Percentiles rank a stretch among this genome's conserved stretches.
phyloP scores from a whole-genome alignment of 2,329 filamentous ascomycete species.

The Rutstroemia sp. region DNA sequence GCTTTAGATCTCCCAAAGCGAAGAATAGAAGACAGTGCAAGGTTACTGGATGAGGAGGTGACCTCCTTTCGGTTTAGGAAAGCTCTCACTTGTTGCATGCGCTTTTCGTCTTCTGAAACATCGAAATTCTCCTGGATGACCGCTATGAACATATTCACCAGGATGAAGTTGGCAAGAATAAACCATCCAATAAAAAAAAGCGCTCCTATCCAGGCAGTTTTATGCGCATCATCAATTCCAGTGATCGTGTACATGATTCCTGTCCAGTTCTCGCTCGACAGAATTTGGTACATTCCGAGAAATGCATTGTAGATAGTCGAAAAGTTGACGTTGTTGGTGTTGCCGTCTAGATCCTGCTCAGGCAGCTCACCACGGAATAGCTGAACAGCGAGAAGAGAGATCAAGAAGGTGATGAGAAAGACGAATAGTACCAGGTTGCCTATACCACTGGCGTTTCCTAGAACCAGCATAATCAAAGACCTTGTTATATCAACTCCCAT shows the following conservation, averaged over 20 bases:
- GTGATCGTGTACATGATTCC: conserved; percentile 77
- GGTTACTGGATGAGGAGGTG: conserved; percentile 61
- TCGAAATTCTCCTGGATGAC: conserved; percentile 99
- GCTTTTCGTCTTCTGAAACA: conserved; percentile 96
- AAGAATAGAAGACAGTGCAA: conserved; percentile 68
- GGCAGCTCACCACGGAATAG: conserved; percentile 86
- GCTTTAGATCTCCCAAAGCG: conserved; percentile 51
- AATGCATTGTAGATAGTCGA: conserved; percentile 92
- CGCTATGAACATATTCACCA: conserved; percentile 99
- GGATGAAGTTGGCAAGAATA: conserved; percentile 88
- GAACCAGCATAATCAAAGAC: conserved; percentile 77
- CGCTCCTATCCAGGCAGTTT: conserved; percentile 88
- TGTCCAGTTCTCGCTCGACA: conserved; percentile 97
- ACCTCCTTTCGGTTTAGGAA: conserved; percentile 90
- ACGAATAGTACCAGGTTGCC: conserved; percentile 94
- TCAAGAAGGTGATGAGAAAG: conserved; percentile 88
- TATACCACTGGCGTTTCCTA: conserved; percentile 88
- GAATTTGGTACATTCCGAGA: conserved; percentile 92
- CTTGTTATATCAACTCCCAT: conserved; percentile 81
- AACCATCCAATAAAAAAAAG: conserved; percentile 93
- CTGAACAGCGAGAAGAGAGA: conserved; percentile 87
- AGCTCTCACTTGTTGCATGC: conserved; percentile 89
- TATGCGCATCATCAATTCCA: conserved; percentile 51
- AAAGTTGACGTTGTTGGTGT: conserved; percentile 64
- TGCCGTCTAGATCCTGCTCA: conserved; percentile 50